These are phyloP conservation scores for Phytophthora sojae DNA, from an alignment of 352 stramenopile species.

Conservation along the genomic window DNA sequence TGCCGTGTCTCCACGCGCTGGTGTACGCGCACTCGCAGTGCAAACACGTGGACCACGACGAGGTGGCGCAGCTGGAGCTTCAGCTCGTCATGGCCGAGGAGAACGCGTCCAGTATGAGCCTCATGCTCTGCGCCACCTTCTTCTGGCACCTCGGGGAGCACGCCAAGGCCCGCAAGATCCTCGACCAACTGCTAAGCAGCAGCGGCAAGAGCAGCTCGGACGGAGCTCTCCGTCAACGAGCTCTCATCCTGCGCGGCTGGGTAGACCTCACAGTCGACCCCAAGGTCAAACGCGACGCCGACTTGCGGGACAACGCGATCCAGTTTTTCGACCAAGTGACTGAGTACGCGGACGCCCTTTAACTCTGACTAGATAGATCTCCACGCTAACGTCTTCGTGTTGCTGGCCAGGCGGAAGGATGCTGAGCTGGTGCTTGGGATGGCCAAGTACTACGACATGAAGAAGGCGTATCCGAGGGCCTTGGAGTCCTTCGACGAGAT, in stretches of 20 bases:
- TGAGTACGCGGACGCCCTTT: slow-evolving; percentile 44
- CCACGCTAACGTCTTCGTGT: slow-evolving; percentile 2
- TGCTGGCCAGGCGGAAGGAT: slow-evolving; percentile 61
- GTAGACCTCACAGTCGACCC: slow-evolving; percentile 75
- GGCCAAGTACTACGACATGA: slow-evolving; percentile 78
- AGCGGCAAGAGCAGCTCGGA: slow-evolving; percentile 32
- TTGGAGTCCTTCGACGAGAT: slow-evolving; percentile 80
- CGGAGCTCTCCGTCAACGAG: slow-evolving; percentile 49
- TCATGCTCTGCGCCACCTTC: slow-evolving; percentile 76
- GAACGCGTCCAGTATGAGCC: slow-evolving; percentile 54
- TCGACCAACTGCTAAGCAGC: slow-evolving; percentile 60
- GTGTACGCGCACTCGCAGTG: slow-evolving; percentile 81
- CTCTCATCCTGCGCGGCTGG: slow-evolving; percentile 75
- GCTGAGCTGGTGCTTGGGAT: slow-evolving; percentile 74
- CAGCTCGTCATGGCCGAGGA: slow-evolving; percentile 86
- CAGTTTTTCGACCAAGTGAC: slow-evolving; percentile 74
- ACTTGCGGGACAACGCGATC: slow-evolving; percentile 65
- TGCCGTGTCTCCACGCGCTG: slow-evolving; percentile 81
- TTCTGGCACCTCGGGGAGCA: slow-evolving; percentile 83
- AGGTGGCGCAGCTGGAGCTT: slow-evolving; percentile 80
- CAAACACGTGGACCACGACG: slow-evolving; percentile 82
- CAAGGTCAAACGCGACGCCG: slow-evolving; percentile 74
- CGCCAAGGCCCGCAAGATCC: slow-evolving; percentile 70
- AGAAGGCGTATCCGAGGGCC: slow-evolving; percentile 70
- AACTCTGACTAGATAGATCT: not conserved